These are phyloP conservation scores for Mytilinidion resinicola DNA, from an alignment of 495 filamentous ascomycete species.

Conservation along the genomic window DNA sequence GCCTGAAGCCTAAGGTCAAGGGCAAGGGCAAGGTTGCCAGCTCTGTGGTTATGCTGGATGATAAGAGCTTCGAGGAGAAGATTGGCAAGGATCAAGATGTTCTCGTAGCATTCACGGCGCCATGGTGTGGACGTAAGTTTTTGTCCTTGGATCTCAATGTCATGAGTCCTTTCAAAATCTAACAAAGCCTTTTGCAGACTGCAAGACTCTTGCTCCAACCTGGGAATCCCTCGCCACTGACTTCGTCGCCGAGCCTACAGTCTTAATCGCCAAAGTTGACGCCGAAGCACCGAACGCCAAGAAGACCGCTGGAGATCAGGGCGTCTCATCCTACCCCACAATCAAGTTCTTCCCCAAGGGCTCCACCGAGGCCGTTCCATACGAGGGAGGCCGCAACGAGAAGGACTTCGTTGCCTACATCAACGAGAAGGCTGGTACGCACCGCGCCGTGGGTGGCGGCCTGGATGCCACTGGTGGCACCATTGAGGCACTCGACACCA, in stretches of 20 bases:
- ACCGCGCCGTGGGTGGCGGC: constrained; percentile 75
- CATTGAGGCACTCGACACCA: constrained; percentile 64
- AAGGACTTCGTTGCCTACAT: constrained; percentile 71
- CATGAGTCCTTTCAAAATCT: constrained; percentile 15
- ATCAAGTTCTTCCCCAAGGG: constrained; percentile 98
- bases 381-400: constrained; percentile 74
- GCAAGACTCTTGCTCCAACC: constrained; percentile 85
- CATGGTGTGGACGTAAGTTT: constrained; percentile 92
- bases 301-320: constrained; percentile 66
- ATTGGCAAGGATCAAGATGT: constrained; percentile 86
- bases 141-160: neutral
- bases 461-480: constrained; percentile 77
- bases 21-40: constrained; percentile 65
- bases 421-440: constrained; percentile 83
- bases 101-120: constrained; percentile 91
- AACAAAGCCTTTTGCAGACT: constrained; percentile 56
- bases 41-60: constrained; percentile 71
- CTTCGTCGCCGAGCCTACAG: constrained; percentile 67
- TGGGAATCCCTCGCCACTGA: constrained; percentile 85
- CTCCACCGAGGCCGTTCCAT: constrained; percentile 62
- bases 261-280: constrained; percentile 91
- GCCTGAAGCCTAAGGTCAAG: constrained; percentile 64
- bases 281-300: constrained; percentile 81
- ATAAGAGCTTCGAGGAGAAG: constrained; percentile 65
- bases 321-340: constrained; percentile 81